Conservation (phyloP, 306 rosid genomes). For the Heteromeles arbutifolia region DNA sequence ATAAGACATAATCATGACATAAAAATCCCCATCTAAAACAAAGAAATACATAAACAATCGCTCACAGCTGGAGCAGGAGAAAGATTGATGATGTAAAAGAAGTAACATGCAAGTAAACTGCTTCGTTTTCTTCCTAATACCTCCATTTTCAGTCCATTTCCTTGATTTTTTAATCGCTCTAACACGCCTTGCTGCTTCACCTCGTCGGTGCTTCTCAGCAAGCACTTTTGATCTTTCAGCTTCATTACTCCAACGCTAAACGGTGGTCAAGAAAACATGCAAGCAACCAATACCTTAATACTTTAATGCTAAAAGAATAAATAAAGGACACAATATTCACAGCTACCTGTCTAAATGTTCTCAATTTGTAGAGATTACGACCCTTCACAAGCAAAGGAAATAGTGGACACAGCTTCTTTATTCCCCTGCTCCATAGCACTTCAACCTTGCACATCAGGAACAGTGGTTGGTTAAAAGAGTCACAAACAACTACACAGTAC, state of each 20-base stretch:
- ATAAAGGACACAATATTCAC: background rate
- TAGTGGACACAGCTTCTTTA: conserved; percentile 45
- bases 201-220: conserved; percentile 68
- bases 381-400: conserved; percentile 78
- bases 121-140: conserved; percentile 16
- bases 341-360: conserved; percentile 65
- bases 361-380: conserved; percentile 68
- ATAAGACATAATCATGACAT: background rate
- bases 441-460: conserved; percentile 48
- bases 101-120: conserved; percentile 1
- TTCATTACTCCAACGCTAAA: conserved; percentile 70
- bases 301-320: background rate
- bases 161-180: conserved; percentile 35
- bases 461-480: conserved; percentile 1
- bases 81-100: background rate
- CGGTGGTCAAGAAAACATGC: conserved; percentile 10
- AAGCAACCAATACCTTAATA: conserved; percentile 1
- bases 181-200: conserved; percentile 58
- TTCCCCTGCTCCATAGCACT: conserved; percentile 74
- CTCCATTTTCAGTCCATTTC: conserved; percentile 31
- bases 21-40: conserved; percentile 5
- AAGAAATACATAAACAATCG: background rate
- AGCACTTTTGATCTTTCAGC: conserved; percentile 58
- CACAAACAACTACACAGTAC: background rate
- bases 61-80: background rate